Conservation (phyloP, 2,329 filamentous ascomycete species). For the Fusarium nurragi region DNA sequence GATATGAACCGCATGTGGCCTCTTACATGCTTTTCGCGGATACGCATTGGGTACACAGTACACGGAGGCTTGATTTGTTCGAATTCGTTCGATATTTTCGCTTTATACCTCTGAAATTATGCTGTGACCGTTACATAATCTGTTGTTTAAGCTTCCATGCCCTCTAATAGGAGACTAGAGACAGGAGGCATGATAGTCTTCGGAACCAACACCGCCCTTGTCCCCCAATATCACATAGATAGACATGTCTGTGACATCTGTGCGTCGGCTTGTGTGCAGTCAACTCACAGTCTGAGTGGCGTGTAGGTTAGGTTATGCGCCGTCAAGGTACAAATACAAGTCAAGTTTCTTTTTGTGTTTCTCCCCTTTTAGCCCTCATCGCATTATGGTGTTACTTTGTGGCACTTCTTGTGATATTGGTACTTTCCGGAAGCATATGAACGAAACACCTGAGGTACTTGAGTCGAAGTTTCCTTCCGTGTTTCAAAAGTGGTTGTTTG, state of each 20-base stretch:
- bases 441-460: neutral
- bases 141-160: neutral
- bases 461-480: neutral
- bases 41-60: neutral
- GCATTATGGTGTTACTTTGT: conserved; percentile 2
- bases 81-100: no score
- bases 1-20: conserved; percentile 3
- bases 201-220: neutral
- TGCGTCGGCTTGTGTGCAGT: conserved; percentile 1
- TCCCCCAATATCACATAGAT: neutral
- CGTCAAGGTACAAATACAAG: neutral
- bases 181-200: neutral
- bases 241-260: conserved; percentile 6
- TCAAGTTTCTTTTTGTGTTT: neutral
- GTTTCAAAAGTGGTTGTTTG: conserved; percentile 6
- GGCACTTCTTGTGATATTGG: neutral
- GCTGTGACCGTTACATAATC: neutral
- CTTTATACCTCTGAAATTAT: no score
- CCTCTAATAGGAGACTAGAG: neutral
- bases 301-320: conserved; percentile 5
- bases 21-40: neutral
- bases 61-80: neutral
- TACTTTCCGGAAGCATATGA: neutral
- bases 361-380: neutral
- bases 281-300: neutral